Evolutionary conservation across 305 asterid genomes (phyloP).

Genomic region (Rubia peregrina): DNA sequence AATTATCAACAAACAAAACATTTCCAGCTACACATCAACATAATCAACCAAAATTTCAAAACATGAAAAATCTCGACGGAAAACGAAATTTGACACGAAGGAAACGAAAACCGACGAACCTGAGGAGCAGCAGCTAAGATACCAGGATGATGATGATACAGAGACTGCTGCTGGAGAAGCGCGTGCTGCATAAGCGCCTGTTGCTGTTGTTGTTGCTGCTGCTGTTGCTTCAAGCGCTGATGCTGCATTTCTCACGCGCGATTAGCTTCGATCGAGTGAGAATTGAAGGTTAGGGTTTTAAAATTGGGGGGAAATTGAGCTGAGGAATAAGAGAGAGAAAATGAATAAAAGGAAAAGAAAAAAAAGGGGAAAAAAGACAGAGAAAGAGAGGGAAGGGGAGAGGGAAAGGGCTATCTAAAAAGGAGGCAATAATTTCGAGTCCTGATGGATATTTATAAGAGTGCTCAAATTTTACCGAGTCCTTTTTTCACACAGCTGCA

Average conservation of each 20-base stretch:
- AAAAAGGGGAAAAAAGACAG: background rate
- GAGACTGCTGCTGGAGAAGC: conserved; percentile 79
- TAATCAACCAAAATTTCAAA: too few species aligned
- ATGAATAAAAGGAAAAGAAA: background rate
- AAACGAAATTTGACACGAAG: background rate
- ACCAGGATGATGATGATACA: conserved; percentile 84
- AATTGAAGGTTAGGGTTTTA: conserved; percentile 29
- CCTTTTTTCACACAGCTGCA: background rate
- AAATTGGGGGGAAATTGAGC: conserved; percentile 20
- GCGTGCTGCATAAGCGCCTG: conserved; percentile 93
- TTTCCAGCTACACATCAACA: background rate
- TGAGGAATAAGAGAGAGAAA: conserved; percentile 20
- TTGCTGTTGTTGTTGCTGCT: conserved; percentile 53
- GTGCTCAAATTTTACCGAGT: conserved; percentile 19
- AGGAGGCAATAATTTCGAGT: conserved; percentile 9
- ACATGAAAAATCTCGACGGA: background rate
- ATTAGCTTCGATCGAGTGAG: conserved; percentile 19
- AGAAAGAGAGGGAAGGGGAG: background rate
- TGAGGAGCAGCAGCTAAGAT: conserved; percentile 90
- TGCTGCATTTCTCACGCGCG: conserved; percentile 54
- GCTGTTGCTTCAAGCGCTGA: conserved; percentile 80
- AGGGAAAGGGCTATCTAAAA: conserved; percentile 23
- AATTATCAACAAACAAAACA: background rate
- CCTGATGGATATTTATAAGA: conserved; percentile 16
- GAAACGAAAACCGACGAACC: conserved; percentile 28